Conservation (phyloP, 1,284 basidiomycete species). For the Malassezia japonica region DNA sequence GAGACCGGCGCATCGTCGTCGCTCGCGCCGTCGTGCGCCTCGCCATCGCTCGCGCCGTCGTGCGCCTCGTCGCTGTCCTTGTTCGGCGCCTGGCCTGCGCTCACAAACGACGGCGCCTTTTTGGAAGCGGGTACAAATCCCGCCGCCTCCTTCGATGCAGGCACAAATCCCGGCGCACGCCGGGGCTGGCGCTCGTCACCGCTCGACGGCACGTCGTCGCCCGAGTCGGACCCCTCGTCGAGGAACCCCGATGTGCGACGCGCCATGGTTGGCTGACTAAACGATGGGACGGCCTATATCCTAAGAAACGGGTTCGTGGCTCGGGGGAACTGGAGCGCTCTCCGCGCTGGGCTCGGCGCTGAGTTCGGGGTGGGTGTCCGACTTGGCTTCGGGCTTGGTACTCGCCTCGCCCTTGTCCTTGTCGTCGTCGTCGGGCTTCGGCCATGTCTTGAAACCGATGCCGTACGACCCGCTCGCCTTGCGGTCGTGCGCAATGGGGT, state of each 20-base stretch:
- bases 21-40: not conserved
- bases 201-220: conserved; percentile 7
- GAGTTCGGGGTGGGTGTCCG: too few relatives aligned
- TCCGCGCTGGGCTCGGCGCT: too few relatives aligned
- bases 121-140: conserved; percentile 7
- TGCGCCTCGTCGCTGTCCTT: not conserved
- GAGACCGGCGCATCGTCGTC: not conserved
- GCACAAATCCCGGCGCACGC: conserved; percentile 9
- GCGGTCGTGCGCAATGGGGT: conserved; percentile 2
- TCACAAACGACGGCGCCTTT: conserved; percentile 5
- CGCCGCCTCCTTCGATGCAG: not conserved
- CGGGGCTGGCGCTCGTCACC: not conserved
- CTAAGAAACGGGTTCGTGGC: not conserved
- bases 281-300: not conserved
- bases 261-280: conserved; percentile 2
- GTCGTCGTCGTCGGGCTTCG: too few relatives aligned
- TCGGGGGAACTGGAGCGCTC: too few relatives aligned
- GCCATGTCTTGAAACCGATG: conserved; percentile 2
- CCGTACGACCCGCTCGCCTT: conserved; percentile 8
- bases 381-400: too few relatives aligned
- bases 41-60: not conserved
- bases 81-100: not conserved
- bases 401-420: too few relatives aligned
- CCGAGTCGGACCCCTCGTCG: conserved; percentile 16
- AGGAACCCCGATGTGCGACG: conserved; percentile 3